Evolutionary conservation across 805 yeast genomes (phyloP).

Genomic region (Yarrowia divulgata): DNA sequence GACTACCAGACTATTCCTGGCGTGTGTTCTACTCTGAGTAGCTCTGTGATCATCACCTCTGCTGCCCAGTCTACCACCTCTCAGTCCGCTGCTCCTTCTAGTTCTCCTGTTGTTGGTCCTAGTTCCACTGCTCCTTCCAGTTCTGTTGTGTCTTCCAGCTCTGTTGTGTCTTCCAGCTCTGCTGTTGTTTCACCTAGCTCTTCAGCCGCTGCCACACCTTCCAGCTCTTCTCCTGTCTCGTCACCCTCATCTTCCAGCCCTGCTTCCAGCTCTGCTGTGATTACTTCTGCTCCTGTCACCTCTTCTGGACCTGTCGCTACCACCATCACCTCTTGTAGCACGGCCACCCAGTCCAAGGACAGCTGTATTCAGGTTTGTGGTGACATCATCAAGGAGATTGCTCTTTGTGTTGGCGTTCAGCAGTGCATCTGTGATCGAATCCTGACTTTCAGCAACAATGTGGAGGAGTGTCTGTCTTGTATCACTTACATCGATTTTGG

Average conservation of each 20-base stretch:
- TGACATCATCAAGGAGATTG: conserved; percentile 28
- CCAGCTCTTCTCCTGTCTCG: conserved; percentile 2
- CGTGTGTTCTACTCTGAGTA: background rate
- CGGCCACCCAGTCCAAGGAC: conserved; percentile 14
- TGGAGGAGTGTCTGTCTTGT: conserved; percentile 11
- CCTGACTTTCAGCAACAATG: background rate
- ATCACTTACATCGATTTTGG: conserved; percentile 21
- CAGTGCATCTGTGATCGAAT: conserved; percentile 24
- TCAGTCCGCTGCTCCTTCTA: background rate
- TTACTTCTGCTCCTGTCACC: background rate
- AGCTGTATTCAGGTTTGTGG: conserved; percentile 1
- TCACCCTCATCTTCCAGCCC: background rate
- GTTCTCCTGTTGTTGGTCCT: background rate
- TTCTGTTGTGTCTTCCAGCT: background rate
- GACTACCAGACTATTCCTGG: conserved; percentile 18
- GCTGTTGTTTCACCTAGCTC: conserved; percentile 2
- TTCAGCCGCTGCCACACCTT: background rate
- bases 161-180: background rate
- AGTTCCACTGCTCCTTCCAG: background rate
- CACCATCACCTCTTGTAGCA: conserved; percentile 15
- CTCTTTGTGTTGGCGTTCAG: conserved; percentile 15
- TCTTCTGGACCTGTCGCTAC: background rate
- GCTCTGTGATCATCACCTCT: conserved; percentile 11
- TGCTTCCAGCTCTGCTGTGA: background rate
- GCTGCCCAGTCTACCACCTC: conserved; percentile 4